Percentiles rank a stretch among this genome's conserved stretches.
These are phyloP conservation scores for Takashimella tepidaria DNA, from an alignment of 1,284 basidiomycete genomes.

Conservation along the genomic window DNA sequence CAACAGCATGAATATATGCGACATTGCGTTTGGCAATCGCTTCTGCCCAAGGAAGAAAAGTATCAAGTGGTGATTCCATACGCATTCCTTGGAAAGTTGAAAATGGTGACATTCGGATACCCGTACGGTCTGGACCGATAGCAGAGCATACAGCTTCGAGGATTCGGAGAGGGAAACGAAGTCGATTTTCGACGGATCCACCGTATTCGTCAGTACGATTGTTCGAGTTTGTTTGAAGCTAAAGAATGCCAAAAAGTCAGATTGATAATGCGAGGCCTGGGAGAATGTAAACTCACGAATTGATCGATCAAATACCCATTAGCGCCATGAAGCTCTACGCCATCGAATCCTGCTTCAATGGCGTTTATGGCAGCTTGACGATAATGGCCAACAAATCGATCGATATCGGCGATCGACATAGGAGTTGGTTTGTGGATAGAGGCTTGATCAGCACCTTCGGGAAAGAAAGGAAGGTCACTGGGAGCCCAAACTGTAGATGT, in stretches of 20 bases:
- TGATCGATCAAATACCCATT: constrained; percentile 17
- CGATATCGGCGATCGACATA: constrained; percentile 37
- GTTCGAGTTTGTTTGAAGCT: constrained; percentile 45
- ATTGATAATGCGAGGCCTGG: too few relatives aligned
- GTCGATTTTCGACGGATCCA: constrained; percentile 56
- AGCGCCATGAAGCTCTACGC: constrained; percentile 55
- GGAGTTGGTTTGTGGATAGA: constrained; percentile 12
- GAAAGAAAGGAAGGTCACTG: not conserved
- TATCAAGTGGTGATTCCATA: constrained; percentile 50
- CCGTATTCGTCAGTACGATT: constrained; percentile 59
- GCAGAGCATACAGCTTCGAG: constrained; percentile 52
- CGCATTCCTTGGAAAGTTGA: constrained; percentile 49
- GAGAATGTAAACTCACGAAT: not conserved
- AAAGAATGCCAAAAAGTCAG: too few relatives aligned
- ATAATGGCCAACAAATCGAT: constrained; percentile 51
- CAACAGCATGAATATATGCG: constrained; percentile 58
- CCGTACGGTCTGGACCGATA: constrained; percentile 53
- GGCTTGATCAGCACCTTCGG: not conserved
- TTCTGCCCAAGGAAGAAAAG: constrained; percentile 34
- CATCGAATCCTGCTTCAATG: constrained; percentile 61
- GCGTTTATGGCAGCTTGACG: constrained; percentile 53
- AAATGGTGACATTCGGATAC: constrained; percentile 57
- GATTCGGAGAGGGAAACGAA: constrained; percentile 54
- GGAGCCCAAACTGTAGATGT: constrained; percentile 28
- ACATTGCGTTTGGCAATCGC: constrained; percentile 49